These are phyloP conservation scores for Taphrina flavorubra DNA, from an alignment of 1,139 yeast genomes.

Conservation along the genomic window DNA sequence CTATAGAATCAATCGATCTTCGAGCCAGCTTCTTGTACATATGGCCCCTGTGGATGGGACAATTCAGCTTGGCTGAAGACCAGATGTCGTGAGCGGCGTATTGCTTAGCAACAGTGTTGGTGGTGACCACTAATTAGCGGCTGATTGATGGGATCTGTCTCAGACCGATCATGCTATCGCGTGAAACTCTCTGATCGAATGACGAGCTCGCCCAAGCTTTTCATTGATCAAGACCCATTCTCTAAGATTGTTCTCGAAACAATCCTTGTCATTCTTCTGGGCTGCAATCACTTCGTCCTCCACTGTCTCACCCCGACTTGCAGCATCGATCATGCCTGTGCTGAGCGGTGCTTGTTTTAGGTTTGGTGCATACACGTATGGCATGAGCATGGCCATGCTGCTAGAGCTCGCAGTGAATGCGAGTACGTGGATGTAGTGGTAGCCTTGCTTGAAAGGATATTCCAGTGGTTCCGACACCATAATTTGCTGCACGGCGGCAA, in stretches of 20 bases:
- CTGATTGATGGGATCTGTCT: neutral
- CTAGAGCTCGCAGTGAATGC: slow-evolving; percentile 34
- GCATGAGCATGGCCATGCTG: slow-evolving; percentile 34
- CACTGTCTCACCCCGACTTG: slow-evolving; percentile 17
- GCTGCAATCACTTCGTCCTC: slow-evolving; percentile 37
- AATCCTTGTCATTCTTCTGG: slow-evolving; percentile 29
- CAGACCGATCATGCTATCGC: slow-evolving; percentile 23
- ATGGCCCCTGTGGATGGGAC: too few species aligned
- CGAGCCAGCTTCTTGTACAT: neutral
- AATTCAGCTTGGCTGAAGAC: too few species aligned
- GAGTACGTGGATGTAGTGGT: slow-evolving; percentile 32
- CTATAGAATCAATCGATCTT: neutral
- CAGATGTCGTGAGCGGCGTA: too few species aligned
- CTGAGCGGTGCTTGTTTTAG: slow-evolving; percentile 12
- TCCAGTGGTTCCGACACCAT: slow-evolving; percentile 36
- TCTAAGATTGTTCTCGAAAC: slow-evolving; percentile 34
- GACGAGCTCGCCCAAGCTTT: slow-evolving; percentile 26
- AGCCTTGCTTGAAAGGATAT: slow-evolving; percentile 31
- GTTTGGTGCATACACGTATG: slow-evolving; percentile 39
- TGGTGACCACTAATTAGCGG: too few species aligned
- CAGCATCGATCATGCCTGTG: slow-evolving; percentile 20
- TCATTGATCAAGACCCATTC: slow-evolving; percentile 40
- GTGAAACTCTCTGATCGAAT: slow-evolving; percentile 35
- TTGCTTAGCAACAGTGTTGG: too few species aligned
- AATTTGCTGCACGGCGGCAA: slow-evolving; percentile 25